phyloP scores from a whole-genome alignment of 345 rosid species.

The Toxicodendron radicans region DNA sequence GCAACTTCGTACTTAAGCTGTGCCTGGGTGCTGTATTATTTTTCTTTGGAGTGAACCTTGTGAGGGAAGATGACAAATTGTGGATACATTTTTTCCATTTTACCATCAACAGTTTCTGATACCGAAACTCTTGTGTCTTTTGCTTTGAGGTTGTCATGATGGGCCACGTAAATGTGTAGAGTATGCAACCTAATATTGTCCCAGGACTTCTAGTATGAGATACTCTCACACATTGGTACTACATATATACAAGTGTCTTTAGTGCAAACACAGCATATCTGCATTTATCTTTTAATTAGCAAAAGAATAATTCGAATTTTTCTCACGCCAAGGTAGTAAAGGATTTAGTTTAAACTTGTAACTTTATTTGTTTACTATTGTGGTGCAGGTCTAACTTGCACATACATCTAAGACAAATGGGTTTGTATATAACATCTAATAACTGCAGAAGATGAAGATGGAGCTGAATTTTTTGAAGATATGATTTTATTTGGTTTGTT shows the following conservation, averaged over 20 bases:
- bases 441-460: slow-evolving; percentile 15
- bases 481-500: slow-evolving; percentile 19
- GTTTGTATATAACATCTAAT: slow-evolving; percentile 30
- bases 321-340: too few relatives aligned
- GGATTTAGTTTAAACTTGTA: not conserved
- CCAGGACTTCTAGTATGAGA: not conserved
- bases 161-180: not conserved
- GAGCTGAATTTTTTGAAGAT: slow-evolving; percentile 5
- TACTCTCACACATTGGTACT: not conserved
- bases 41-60: not conserved
- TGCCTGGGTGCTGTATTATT: not conserved
- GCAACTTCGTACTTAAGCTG: not conserved
- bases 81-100: not conserved
- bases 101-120: not conserved
- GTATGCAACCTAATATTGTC: not conserved
- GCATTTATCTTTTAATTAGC: not conserved
- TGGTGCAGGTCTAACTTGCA: slow-evolving; percentile 25
- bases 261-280: not conserved
- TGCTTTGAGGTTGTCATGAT: not conserved
- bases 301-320: not conserved
- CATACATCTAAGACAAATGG: not conserved
- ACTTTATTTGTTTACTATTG: not conserved
- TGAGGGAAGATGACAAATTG: too few relatives aligned
- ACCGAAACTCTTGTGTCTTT: not conserved
- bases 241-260: not conserved